Percentiles rank a stretch among this genome's conserved stretches.
These are phyloP conservation scores for Medicago arabica DNA, from an alignment of 306 rosid species.

Conservation along the genomic window DNA sequence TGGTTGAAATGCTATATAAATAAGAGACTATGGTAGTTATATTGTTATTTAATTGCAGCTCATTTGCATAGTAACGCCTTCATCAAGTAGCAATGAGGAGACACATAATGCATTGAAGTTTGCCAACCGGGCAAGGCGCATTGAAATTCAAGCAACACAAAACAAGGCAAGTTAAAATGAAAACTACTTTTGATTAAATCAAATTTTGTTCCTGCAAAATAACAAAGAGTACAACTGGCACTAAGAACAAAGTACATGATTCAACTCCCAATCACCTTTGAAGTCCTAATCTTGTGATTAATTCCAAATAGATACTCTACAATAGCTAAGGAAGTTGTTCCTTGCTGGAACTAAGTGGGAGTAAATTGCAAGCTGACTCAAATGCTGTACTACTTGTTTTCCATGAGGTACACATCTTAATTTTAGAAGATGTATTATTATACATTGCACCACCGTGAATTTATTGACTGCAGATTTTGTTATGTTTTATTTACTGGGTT, in stretches of 20 bases:
- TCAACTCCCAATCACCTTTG: not conserved
- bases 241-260: slow-evolving; percentile 11
- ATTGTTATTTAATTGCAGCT: slow-evolving; percentile 63
- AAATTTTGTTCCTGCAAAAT: slow-evolving; percentile 20
- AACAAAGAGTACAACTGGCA: slow-evolving; percentile 5
- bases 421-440: too few relatives aligned
- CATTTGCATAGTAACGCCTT: slow-evolving; percentile 92
- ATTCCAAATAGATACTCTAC: too few relatives aligned
- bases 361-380: too few relatives aligned
- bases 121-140: slow-evolving; percentile 96
- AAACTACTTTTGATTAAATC: not conserved
- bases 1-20: too few relatives aligned
- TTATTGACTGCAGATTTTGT: not conserved
- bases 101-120: slow-evolving; percentile 80
- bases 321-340: too few relatives aligned
- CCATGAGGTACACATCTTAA: too few relatives aligned
- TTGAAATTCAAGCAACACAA: slow-evolving; percentile 96
- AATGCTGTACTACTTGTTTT: too few relatives aligned
- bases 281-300: too few relatives aligned
- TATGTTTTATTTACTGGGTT: slow-evolving; percentile 57
- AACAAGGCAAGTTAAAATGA: slow-evolving; percentile 64
- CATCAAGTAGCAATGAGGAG: slow-evolving; percentile 93
- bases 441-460: slow-evolving; percentile 45
- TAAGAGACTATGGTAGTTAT: slow-evolving; percentile 41
- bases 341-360: too few relatives aligned